A percentile compares a stretch with the other conserved stretches of the same genome.
These are phyloP conservation scores for Annulohypoxylon nitens DNA, from an alignment of 495 filamentous ascomycete genomes.

Conservation along the genomic window DNA sequence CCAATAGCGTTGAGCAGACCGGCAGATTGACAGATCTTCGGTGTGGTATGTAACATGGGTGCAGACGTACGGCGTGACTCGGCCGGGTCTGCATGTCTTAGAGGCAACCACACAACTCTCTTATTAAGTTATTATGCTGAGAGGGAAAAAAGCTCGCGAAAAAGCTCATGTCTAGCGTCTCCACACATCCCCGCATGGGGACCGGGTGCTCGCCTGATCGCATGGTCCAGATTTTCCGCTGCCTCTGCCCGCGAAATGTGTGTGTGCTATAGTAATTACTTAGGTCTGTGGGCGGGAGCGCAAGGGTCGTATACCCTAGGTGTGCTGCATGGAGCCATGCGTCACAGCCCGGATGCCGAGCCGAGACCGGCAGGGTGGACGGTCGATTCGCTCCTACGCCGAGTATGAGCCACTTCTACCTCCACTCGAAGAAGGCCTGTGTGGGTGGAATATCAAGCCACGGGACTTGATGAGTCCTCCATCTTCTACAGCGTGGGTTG, in stretches of 20 bases:
- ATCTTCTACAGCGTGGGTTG: slow-evolving; percentile 37
- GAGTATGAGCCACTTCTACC: slow-evolving; percentile 36
- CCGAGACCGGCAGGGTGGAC: slow-evolving; percentile 32
- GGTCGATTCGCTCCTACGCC: slow-evolving; percentile 38
- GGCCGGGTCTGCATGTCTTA: slow-evolving; percentile 38
- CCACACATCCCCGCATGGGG: slow-evolving; percentile 42
- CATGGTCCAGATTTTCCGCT: slow-evolving; percentile 31
- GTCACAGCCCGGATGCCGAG: slow-evolving; percentile 45
- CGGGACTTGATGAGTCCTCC: slow-evolving; percentile 30
- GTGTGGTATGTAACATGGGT: slow-evolving; percentile 31
- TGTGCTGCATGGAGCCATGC: slow-evolving; percentile 44
- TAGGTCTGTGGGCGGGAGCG: slow-evolving; percentile 11
- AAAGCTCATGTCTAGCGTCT: background rate
- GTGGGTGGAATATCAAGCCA: slow-evolving; percentile 37
- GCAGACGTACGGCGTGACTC: slow-evolving; percentile 42
- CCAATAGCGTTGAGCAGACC: slow-evolving; percentile 2
- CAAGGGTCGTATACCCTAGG: slow-evolving; percentile 40
- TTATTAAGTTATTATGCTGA: background rate
- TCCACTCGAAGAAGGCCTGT: slow-evolving; percentile 23
- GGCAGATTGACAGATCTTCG: slow-evolving; percentile 44
- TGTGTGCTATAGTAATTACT: slow-evolving; percentile 4
- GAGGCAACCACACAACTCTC: slow-evolving; percentile 4
- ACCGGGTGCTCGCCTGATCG: slow-evolving; percentile 37
- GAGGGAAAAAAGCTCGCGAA: slow-evolving; percentile 2
- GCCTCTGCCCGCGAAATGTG: slow-evolving; percentile 21